phyloP scores from a whole-genome alignment of 345 rosid species.

The Linum tenue region DNA sequence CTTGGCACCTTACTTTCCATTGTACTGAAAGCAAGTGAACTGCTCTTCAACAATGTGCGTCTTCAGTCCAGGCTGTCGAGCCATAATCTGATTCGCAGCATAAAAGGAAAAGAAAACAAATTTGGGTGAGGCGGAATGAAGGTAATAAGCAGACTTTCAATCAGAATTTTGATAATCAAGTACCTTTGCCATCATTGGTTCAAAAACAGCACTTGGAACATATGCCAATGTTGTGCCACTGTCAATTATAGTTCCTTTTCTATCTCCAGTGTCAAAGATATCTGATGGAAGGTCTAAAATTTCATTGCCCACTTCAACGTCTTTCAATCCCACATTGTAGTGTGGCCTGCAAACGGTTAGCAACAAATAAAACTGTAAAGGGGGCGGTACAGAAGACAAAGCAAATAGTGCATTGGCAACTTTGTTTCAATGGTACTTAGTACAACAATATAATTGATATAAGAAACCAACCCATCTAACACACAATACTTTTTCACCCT shows the following conservation, averaged over 20 bases:
- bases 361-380: neutral
- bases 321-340: conserved; percentile 68
- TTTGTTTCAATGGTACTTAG: too few relatives aligned
- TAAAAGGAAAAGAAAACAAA: conserved; percentile 1
- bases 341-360: conserved; percentile 50
- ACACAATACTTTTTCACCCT: too few relatives aligned
- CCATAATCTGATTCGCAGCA: conserved; percentile 16
- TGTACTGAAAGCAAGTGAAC: conserved; percentile 23
- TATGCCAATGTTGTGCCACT: conserved; percentile 95
- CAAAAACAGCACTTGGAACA: conserved; percentile 51
- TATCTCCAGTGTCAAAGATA: conserved; percentile 34
- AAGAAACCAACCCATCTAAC: too few relatives aligned
- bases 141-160: neutral
- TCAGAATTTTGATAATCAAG: neutral
- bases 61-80: conserved; percentile 17
- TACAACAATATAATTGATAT: too few relatives aligned
- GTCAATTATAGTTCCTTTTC: conserved; percentile 63
- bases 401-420: neutral
- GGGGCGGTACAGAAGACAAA: neutral
- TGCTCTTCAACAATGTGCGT: conserved; percentile 22
- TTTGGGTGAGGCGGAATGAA: too few relatives aligned
- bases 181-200: conserved; percentile 46
- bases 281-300: conserved; percentile 46
- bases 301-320: conserved; percentile 55
- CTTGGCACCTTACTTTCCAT: conserved; percentile 20